phyloP scores from a whole-genome alignment of 305 asterid genomes.

The Fraxinus greggii region DNA sequence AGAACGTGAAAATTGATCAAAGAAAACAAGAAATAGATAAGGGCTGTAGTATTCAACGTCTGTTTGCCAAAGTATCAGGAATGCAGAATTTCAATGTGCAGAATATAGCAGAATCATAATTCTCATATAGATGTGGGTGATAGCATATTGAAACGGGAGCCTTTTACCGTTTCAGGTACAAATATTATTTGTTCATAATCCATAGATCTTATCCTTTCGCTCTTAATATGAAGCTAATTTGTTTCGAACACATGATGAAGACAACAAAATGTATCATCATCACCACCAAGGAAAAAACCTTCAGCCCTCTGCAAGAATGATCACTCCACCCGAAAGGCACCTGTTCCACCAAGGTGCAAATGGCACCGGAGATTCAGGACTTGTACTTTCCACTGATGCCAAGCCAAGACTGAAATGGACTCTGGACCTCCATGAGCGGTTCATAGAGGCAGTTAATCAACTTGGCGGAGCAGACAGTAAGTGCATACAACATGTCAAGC shows the following conservation, averaged over 20 bases:
- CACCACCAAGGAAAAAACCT: conserved; percentile 62
- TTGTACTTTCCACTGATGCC: conserved; percentile 93
- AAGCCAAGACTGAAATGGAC: conserved; percentile 99
- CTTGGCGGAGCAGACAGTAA: conserved; percentile 99
- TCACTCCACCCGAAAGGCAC: conserved; percentile 60
- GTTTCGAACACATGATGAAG: conserved; percentile 29
- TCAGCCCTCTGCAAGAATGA: conserved; percentile 51
- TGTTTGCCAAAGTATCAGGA: conserved; percentile 25
- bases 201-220: conserved; percentile 21
- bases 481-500: conserved; percentile 28
- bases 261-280: conserved; percentile 64
- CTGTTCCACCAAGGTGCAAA: conserved; percentile 66
- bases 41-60: conserved; percentile 31
- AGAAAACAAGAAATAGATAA: conserved; percentile 35
- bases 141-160: conserved; percentile 31
- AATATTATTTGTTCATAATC: conserved; percentile 7
- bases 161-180: conserved; percentile 41
- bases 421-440: conserved; percentile 86
- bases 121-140: conserved; percentile 31
- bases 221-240: conserved; percentile 30
- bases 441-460: conserved; percentile 92
- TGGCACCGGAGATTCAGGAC: conserved; percentile 70
- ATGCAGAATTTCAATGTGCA: conserved; percentile 14
- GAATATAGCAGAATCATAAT: conserved; percentile 21
- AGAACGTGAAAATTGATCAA: conserved; percentile 32